phyloP scores from a whole-genome alignment of 2,329 filamentous ascomycete genomes.

The Trichoderma harzianum region DNA sequence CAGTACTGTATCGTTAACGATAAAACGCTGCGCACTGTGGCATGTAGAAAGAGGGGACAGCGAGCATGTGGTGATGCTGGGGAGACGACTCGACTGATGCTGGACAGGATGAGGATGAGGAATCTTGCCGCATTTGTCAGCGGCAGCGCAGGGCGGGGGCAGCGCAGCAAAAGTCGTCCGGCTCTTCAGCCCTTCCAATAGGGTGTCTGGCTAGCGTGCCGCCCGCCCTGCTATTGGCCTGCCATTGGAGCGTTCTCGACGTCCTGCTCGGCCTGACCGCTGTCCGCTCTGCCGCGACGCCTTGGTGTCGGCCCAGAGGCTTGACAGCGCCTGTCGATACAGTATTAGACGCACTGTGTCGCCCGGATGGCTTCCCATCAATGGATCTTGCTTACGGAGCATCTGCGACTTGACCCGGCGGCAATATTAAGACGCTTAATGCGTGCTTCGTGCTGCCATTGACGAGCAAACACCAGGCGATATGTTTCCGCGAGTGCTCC shows the following conservation, averaged over 20 bases:
- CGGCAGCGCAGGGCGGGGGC: constrained; percentile 6
- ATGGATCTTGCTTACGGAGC: background rate
- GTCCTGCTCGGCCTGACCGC: constrained; percentile 9
- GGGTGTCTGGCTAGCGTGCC: background rate
- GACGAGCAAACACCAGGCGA: background rate
- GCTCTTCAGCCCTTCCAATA: constrained; percentile 14
- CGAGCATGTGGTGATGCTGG: background rate
- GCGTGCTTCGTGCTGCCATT: background rate
- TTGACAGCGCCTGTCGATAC: background rate
- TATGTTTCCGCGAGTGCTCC: background rate
- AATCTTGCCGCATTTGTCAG: constrained; percentile 20
- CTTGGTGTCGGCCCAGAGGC: constrained; percentile 1
- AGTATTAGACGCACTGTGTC: background rate
- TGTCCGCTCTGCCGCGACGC: constrained; percentile 10
- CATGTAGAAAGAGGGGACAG: background rate
- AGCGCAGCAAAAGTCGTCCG: constrained; percentile 5
- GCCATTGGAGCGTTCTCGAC: background rate
- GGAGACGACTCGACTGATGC: background rate
- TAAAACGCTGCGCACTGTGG: background rate
- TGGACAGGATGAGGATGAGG: background rate
- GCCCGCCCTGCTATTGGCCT: too few species aligned
- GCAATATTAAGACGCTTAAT: background rate
- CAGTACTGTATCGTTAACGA: background rate
- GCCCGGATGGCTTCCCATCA: background rate
- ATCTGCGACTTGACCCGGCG: background rate